A percentile compares a stretch with the other conserved stretches of the same genome.
Evolutionary conservation across 192 early-diverging fungal genomes (phyloP).

Genomic region (Coemansia sp.): DNA sequence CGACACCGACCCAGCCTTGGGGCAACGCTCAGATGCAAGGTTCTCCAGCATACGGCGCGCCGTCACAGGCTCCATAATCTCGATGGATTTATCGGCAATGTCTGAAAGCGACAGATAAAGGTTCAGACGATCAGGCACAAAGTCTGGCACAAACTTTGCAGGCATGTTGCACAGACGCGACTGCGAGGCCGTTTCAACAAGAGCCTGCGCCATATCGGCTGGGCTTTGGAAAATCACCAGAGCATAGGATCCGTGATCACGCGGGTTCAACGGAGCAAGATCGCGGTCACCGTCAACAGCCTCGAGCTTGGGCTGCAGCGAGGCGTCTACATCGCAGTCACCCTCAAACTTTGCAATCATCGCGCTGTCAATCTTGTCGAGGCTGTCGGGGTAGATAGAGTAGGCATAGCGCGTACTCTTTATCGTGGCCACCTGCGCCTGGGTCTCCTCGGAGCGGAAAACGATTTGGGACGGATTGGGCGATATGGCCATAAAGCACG

Average conservation of each 20-base stretch:
- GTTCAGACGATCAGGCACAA: constrained; percentile 35
- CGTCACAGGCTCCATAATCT: constrained; percentile 58
- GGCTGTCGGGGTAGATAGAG: constrained; percentile 54
- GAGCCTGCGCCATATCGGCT: constrained; percentile 43
- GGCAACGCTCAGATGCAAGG: constrained; percentile 45
- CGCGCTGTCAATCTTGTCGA: constrained; percentile 52
- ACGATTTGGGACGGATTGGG: constrained; percentile 27
- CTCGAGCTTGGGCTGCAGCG: constrained; percentile 47
- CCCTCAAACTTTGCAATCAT: constrained; percentile 59
- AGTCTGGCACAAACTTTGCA: constrained; percentile 29
- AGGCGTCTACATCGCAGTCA: constrained; percentile 54
- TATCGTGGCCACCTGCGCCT: constrained; percentile 37
- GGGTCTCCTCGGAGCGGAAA: constrained; percentile 31
- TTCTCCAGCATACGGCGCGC: constrained; percentile 57
- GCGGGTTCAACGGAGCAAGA: constrained; percentile 24
- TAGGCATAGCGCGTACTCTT: constrained; percentile 40
- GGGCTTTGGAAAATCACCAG: constrained; percentile 54
- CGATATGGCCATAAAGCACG: constrained; percentile 49
- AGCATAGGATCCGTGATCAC: constrained; percentile 50
- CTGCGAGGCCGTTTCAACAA: constrained; percentile 30
- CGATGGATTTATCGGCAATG: constrained; percentile 54
- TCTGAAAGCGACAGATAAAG: constrained; percentile 34
- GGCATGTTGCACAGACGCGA: constrained; percentile 45
- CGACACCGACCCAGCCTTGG: constrained; percentile 13
- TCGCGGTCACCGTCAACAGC: constrained; percentile 39